These are phyloP conservation scores for Melampsora larici-populina DNA, from an alignment of 1,284 basidiomycete genomes.

Conservation along the genomic window DNA sequence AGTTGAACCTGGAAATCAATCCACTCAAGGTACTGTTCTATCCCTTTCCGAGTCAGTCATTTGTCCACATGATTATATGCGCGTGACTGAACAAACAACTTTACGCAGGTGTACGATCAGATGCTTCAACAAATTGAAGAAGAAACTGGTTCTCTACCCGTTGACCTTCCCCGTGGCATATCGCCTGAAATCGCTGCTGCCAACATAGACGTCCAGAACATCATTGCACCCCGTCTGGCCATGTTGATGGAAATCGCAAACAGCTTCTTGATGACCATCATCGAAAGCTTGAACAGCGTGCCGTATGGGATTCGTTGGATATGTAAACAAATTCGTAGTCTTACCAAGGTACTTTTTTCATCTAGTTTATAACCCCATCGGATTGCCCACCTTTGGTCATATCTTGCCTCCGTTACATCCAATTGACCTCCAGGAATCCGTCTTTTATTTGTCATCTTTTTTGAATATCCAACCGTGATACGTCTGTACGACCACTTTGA, in stretches of 20 bases:
- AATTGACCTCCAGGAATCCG: not conserved
- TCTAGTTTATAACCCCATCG: constrained; percentile 25
- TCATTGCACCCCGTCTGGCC: constrained; percentile 89
- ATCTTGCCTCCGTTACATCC: not conserved
- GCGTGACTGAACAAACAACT: not conserved
- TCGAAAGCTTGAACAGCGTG: constrained; percentile 93
- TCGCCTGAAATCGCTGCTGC: constrained; percentile 87
- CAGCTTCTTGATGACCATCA: constrained; percentile 93
- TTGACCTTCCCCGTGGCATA: constrained; percentile 84
- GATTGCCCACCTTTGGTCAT: constrained; percentile 36
- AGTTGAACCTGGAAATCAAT: constrained; percentile 96
- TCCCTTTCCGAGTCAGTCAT: constrained; percentile 42
- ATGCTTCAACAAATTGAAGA: constrained; percentile 98
- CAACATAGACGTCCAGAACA: constrained; percentile 91
- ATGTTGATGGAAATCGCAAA: constrained; percentile 99
- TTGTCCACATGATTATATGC: not conserved
- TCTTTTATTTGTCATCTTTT: too few relatives aligned
- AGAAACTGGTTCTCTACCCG: constrained; percentile 83
- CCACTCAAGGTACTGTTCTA: constrained; percentile 75
- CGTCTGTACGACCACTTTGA: not conserved
- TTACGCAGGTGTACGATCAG: constrained; percentile 81
- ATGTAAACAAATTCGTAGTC: constrained; percentile 95
- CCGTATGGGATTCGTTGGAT: constrained; percentile 99
- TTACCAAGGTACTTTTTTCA: constrained; percentile 70
- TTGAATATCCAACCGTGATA: too few relatives aligned